These are phyloP conservation scores for Ophiostoma fasciatum DNA, from an alignment of 2,329 filamentous ascomycete genomes.

Conservation along the genomic window DNA sequence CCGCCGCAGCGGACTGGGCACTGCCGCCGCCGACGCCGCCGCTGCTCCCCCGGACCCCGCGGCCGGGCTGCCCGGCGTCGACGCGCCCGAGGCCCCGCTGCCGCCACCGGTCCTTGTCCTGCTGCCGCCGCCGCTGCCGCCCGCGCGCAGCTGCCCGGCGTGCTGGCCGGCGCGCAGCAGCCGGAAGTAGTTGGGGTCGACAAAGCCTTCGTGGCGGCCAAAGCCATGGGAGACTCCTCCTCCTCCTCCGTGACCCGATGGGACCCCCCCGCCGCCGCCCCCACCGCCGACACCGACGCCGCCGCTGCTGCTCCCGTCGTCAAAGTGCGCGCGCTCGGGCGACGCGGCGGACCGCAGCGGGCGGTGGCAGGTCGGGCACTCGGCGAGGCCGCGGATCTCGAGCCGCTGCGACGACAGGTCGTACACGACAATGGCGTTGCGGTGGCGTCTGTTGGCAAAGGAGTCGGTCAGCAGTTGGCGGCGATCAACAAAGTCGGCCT, in stretches of 20 bases:
- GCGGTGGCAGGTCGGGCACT: constrained; percentile 87
- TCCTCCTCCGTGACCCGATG: too few species aligned
- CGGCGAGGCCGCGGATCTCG: constrained; percentile 59
- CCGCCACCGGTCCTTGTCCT: background rate
- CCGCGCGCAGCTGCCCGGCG: constrained; percentile 22
- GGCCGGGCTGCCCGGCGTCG: too few species aligned
- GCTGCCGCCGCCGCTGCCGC: constrained; percentile 7
- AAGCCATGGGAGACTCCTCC: too few species aligned
- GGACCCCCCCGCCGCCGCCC: constrained; percentile 1
- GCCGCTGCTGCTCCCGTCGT: constrained; percentile 15
- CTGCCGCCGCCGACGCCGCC: constrained; percentile 18
- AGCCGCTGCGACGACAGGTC: constrained; percentile 76
- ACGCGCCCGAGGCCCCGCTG: constrained; percentile 3
- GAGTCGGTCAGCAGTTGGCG: too few species aligned
- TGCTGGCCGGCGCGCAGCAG: constrained; percentile 54
- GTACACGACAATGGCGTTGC: constrained; percentile 82
- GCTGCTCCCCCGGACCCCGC: background rate
- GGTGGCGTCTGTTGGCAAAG: constrained; percentile 79
- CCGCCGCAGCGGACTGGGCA: constrained; percentile 31
- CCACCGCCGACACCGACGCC: background rate
- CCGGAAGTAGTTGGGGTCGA: constrained; percentile 87
- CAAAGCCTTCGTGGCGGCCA: constrained; percentile 47
- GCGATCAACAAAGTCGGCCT: too few species aligned
- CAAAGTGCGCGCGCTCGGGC: constrained; percentile 32
- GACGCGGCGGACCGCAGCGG: constrained; percentile 37